Base-by-base conservation (phyloP, 345 rosid genomes). In the Moringa oleifera region DNA sequence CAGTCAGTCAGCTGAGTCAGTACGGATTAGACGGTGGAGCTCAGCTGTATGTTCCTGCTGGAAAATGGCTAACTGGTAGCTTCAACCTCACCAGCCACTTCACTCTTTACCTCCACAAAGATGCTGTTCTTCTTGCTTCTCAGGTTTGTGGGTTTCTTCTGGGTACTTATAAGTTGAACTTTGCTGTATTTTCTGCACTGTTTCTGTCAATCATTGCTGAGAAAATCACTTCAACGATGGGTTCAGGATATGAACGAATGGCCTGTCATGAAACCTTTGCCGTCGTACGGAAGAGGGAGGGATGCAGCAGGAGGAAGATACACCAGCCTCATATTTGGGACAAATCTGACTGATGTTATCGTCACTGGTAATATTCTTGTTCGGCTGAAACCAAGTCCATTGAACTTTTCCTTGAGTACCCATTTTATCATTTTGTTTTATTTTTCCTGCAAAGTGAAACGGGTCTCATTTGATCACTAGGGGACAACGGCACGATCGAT, bases 31-130 rank as follows among this genome's bases (percentile, higher is more conserved):
- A 83, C 0, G 88, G 97, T 0, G 95, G 95, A 8, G 89, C 80
- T 4, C 80, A 77, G 59, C 96, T 89, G 1, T 49, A 84, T 25
- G 80, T 89, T 0, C 93, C 96, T 0, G 71, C 82, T 0, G 95
- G 96, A 51, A 86, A 77, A 71, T 86, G 88, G 86, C 61, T 89
- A 37, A 86, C 92, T 8, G 90, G 93, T 16, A 84, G 88, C 65
- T 84, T 89, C 28, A 82, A 86, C 59, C 80, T 89, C 58, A 89
- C 91, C 6, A 85, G 85, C 52, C 74, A 86, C 74, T 88, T 88
- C 78, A 86, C 96, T 57, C 86, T 81, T 53, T 86, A 72, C 50
- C 77, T 88, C 23, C 72, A 75, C 8, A 73, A 81, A 61, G 85
- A 75, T 28, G 87, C 87, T 2, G 69, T 76, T 57, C 68, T 84